Conservation (phyloP, 192 early-diverging fungal species). For the Piromyces sp. region DNA sequence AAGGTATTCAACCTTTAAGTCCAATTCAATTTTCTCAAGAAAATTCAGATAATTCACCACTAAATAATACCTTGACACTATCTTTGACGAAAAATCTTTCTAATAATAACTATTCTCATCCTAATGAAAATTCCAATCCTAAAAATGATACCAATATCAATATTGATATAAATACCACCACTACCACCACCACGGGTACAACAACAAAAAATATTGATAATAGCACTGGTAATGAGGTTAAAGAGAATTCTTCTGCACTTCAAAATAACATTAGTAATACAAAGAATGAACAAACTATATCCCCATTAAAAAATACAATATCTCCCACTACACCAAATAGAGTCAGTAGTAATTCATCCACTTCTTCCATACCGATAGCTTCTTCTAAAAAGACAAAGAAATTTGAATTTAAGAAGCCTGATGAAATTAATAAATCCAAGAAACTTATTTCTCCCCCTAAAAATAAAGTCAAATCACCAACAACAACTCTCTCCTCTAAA, state of each 20-base stretch:
- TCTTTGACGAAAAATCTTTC: too few species aligned
- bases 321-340: not conserved
- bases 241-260: not conserved
- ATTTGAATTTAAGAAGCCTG: not conserved
- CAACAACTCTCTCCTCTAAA: not conserved
- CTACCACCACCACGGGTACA: not conserved
- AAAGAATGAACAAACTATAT: not conserved
- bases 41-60: not conserved
- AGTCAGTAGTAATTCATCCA: not conserved
- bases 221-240: not conserved
- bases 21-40: not conserved
- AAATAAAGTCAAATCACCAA: not conserved
- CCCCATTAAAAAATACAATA: not conserved
- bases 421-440: not conserved
- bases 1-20: not conserved
- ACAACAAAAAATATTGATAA: not conserved
- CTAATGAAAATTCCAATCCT: not conserved
- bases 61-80: too few species aligned
- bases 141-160: not conserved
- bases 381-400: not conserved
- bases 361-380: not conserved
- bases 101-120: not conserved
- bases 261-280: too few species aligned
- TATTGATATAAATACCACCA: not conserved
- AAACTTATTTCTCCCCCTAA: not conserved